phyloP scores from a whole-genome alignment of 176 grass and related monocot genomes.

The Ampelocalamus luodianensis region DNA sequence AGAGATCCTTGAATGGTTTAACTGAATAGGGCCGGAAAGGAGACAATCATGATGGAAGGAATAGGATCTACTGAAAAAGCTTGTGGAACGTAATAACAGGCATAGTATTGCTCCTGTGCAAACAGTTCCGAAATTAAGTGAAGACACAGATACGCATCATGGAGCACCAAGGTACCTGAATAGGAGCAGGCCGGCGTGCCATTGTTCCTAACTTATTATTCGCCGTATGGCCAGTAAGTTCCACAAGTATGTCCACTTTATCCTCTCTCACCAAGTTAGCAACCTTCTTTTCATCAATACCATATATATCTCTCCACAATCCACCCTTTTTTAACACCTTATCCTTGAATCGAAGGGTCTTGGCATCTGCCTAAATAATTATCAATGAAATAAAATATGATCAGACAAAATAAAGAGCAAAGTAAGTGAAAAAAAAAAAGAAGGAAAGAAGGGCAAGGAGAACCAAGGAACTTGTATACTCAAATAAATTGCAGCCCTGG shows the following conservation, averaged over 20 bases:
- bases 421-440: neutral
- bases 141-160: conserved; percentile 26
- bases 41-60: neutral
- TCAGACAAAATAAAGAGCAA: conserved; percentile 30
- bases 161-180: conserved; percentile 65
- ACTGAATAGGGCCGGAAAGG: neutral
- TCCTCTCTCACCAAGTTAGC: conserved; percentile 93
- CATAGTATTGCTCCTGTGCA: conserved; percentile 23
- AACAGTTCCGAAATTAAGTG: conserved; percentile 31
- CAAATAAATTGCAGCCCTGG: neutral
- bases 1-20: conserved; percentile 18
- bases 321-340: conserved; percentile 94
- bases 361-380: conserved; percentile 94
- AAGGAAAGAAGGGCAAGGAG: neutral
- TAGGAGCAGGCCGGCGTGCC: conserved; percentile 90
- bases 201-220: conserved; percentile 97
- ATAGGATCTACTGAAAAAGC: neutral
- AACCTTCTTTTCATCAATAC: conserved; percentile 90
- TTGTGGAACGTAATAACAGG: conserved; percentile 8
- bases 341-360: conserved; percentile 94
- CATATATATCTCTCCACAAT: conserved; percentile 96
- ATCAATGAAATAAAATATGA: conserved; percentile 40
- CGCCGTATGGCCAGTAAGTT: conserved; percentile 96
- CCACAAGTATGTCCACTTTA: conserved; percentile 97
- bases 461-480: conserved; percentile 23